A percentile compares a stretch with the other conserved stretches of the same genome.
These are phyloP conservation scores for Populus deltoides DNA, from an alignment of 345 rosid genomes.

Conservation along the genomic window DNA sequence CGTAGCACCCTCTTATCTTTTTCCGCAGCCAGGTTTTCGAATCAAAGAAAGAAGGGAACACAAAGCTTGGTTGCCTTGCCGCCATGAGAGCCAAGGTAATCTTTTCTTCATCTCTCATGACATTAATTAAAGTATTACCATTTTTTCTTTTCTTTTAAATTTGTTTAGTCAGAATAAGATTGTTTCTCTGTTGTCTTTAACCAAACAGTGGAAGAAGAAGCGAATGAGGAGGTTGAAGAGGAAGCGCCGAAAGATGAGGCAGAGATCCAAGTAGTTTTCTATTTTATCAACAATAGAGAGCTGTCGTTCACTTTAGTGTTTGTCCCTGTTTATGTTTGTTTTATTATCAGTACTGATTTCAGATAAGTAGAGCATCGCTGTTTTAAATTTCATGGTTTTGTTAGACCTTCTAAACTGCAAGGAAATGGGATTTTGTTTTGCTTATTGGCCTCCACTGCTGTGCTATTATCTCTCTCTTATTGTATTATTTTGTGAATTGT, in stretches of 20 bases:
- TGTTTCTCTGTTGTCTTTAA: slow-evolving; percentile 6
- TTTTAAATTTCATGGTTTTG: neutral
- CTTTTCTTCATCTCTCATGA: neutral
- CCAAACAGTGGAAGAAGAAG: slow-evolving; percentile 95
- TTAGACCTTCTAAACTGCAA: neutral
- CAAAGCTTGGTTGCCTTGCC: neutral
- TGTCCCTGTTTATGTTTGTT: neutral
- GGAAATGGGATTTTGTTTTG: slow-evolving; percentile 8
- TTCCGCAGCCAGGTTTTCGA: slow-evolving; percentile 26
- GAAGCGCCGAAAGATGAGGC: slow-evolving; percentile 99
- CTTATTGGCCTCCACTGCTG: neutral
- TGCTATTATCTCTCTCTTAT: neutral
- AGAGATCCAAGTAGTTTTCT: slow-evolving; percentile 83
- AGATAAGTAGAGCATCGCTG: neutral
- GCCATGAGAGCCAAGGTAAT: slow-evolving; percentile 89
- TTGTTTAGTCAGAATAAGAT: no score
- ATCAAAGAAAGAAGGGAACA: neutral
- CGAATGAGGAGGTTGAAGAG: slow-evolving; percentile 99
- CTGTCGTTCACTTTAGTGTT: neutral
- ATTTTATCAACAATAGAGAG: neutral
- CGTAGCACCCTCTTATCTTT: neutral
- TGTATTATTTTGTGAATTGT: neutral
- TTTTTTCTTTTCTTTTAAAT: neutral
- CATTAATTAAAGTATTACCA: neutral
- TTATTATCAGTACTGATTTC: neutral